Percentiles rank a stretch among this genome's conserved stretches.
phyloP scores from a whole-genome alignment of 75 land plant species.

The Chamaecyparis obtusa region DNA sequence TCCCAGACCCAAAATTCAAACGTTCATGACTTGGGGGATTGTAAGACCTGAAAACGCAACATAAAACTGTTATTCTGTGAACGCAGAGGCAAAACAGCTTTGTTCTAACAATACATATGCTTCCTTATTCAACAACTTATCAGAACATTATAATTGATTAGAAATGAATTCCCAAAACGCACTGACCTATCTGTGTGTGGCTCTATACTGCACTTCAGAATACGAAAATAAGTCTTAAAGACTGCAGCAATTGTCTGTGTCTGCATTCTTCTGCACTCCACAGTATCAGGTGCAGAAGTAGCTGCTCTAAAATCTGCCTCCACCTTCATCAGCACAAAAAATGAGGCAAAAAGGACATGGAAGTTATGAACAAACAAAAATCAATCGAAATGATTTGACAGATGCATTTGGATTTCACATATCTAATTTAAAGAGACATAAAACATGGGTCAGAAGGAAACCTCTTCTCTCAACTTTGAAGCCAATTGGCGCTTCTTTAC shows the following conservation, averaged over 20 bases:
- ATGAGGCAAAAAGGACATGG: not conserved
- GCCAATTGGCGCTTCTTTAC: constrained; percentile 52
- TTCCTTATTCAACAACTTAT: not conserved
- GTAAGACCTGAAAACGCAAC: not conserved
- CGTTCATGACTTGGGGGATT: not conserved
- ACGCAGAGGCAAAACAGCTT: not conserved
- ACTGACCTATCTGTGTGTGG: constrained; percentile 29
- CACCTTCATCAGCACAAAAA: constrained; percentile 46
- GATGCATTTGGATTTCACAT: not conserved
- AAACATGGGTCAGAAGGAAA: constrained; percentile 18
- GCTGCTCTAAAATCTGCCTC: constrained; percentile 80
- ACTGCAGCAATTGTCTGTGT: constrained; percentile 84
- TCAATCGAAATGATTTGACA: not conserved
- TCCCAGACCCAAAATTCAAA: constrained; percentile 28
- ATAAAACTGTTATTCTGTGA: not conserved
- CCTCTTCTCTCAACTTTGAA: constrained; percentile 79
- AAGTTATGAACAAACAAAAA: not conserved
- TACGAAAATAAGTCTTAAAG: constrained; percentile 89
- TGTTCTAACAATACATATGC: not conserved
- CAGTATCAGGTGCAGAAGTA: constrained; percentile 55
- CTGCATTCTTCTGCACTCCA: constrained; percentile 68
- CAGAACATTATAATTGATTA: constrained; percentile 7
- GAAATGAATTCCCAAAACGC: not conserved
- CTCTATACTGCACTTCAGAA: constrained; percentile 69
- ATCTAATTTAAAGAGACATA: not conserved